Conservation (phyloP, 75 land plant species). For the Pinus taeda region DNA sequence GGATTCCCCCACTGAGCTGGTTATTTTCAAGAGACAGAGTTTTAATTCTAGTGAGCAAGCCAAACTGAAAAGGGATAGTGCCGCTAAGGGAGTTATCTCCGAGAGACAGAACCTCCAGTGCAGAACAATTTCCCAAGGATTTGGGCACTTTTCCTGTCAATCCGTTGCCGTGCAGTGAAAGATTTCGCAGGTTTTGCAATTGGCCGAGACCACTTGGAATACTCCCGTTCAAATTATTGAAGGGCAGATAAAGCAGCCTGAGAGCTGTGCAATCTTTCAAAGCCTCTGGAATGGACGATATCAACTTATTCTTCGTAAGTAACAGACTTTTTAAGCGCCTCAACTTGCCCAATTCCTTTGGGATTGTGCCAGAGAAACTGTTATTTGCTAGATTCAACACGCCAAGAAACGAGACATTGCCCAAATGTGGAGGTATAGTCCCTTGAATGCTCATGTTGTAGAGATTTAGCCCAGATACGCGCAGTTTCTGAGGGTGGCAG, state of each 20-base stretch:
- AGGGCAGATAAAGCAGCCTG: conserved; percentile 47
- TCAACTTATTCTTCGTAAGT: conserved; percentile 44
- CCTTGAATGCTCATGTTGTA: conserved; percentile 8
- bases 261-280: conserved; percentile 38
- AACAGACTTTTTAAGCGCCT: conserved; percentile 21
- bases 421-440: background rate
- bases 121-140: no score
- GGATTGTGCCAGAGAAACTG: conserved; percentile 7
- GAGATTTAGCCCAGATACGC: conserved; percentile 16
- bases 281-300: conserved; percentile 56
- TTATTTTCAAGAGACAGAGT: no score
- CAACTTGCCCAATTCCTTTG: conserved; percentile 16
- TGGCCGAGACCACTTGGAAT: conserved; percentile 34
- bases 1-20: no score
- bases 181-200: conserved; percentile 31
- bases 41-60: no score
- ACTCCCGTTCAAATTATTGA: conserved; percentile 35
- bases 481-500: no score
- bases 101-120: no score
- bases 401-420: background rate
- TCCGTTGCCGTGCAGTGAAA: background rate
- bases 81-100: no score
- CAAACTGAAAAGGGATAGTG: no score
- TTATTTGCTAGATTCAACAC: conserved; percentile 17
- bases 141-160: no score